phyloP scores from a whole-genome alignment of 495 filamentous ascomycete species.

The Aspergillus cavernicola region DNA sequence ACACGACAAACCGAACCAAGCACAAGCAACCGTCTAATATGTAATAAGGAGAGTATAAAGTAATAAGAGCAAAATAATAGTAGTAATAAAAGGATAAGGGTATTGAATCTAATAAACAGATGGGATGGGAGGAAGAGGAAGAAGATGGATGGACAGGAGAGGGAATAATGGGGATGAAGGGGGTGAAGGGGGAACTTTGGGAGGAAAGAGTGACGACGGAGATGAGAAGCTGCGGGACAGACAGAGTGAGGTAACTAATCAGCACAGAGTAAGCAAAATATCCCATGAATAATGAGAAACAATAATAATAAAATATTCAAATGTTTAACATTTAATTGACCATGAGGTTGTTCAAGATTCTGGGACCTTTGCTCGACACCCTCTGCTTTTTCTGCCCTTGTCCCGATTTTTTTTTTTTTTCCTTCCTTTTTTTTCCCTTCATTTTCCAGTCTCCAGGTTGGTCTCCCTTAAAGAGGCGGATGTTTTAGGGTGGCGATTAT shows the following conservation, averaged over 20 bases:
- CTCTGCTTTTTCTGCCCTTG: neutral
- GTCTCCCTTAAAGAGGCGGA: slow-evolving; percentile 18
- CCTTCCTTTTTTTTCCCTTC: slow-evolving; percentile 18
- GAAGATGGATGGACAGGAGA: slow-evolving; percentile 7
- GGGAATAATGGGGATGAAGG: slow-evolving; percentile 6
- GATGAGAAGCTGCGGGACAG: neutral
- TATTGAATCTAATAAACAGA: slow-evolving; percentile 10
- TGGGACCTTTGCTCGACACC: slow-evolving; percentile 7
- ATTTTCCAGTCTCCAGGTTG: slow-evolving; percentile 10
- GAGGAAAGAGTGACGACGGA: slow-evolving; percentile 3
- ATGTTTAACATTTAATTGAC: neutral
- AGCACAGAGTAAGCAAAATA: slow-evolving; percentile 10
- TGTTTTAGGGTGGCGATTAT: slow-evolving; percentile 25
- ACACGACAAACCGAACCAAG: slow-evolving; percentile 4
- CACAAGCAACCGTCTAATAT: neutral
- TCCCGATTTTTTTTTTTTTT: slow-evolving; percentile 17
- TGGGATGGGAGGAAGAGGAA: neutral
- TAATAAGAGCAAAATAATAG: slow-evolving; percentile 14
- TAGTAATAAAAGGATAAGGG: slow-evolving; percentile 12
- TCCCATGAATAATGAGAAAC: slow-evolving; percentile 13
- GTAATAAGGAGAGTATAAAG: slow-evolving; percentile 5
- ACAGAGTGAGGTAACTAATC: slow-evolving; percentile 15
- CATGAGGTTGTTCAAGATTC: neutral
- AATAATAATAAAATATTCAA: too few relatives aligned
- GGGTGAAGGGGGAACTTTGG: slow-evolving; percentile 7